Conservation (phyloP, 371 early-diverging fungal genomes). For the Apophysomyces elegans region DNA sequence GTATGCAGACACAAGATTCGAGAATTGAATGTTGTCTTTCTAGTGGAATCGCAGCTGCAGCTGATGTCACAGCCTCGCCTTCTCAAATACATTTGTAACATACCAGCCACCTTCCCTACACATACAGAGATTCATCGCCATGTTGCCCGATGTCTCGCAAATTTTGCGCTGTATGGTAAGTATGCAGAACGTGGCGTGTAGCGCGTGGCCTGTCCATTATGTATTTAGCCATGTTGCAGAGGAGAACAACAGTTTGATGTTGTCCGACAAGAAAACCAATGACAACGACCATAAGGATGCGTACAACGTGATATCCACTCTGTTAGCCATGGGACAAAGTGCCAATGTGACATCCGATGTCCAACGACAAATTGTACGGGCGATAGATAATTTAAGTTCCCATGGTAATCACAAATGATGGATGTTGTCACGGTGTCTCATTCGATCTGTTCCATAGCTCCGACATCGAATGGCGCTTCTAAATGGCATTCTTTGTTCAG, state of each 20-base stretch:
- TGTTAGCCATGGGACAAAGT: conserved; percentile 46
- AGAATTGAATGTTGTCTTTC: conserved; percentile 2
- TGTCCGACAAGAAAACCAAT: conserved; percentile 6
- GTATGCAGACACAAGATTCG: neutral
- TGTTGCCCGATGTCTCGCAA: conserved; percentile 62
- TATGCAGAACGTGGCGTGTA: neutral
- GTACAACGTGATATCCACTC: conserved; percentile 54
- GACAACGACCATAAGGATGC: conserved; percentile 11
- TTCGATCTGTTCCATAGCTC: neutral
- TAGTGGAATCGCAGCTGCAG: conserved; percentile 58
- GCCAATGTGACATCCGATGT: conserved; percentile 34
- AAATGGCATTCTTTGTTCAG: conserved; percentile 18
- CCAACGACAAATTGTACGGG: conserved; percentile 48
- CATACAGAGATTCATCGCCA: conserved; percentile 55
- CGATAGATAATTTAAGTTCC: conserved; percentile 48
- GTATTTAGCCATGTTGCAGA: conserved; percentile 22
- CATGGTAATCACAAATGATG: conserved; percentile 25
- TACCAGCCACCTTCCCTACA: conserved; percentile 32
- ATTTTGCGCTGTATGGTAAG: conserved; percentile 61
- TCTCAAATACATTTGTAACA: conserved; percentile 46
- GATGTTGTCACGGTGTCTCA: neutral
- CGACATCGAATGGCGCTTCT: neutral
- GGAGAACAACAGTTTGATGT: conserved; percentile 33
- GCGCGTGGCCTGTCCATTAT: conserved; percentile 15
- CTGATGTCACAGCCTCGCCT: conserved; percentile 56